A percentile compares a stretch with the other conserved stretches of the same genome.
These are phyloP conservation scores for Aspergillus pseudoterreus DNA, from an alignment of 2,329 filamentous ascomycete genomes.

Conservation along the genomic window DNA sequence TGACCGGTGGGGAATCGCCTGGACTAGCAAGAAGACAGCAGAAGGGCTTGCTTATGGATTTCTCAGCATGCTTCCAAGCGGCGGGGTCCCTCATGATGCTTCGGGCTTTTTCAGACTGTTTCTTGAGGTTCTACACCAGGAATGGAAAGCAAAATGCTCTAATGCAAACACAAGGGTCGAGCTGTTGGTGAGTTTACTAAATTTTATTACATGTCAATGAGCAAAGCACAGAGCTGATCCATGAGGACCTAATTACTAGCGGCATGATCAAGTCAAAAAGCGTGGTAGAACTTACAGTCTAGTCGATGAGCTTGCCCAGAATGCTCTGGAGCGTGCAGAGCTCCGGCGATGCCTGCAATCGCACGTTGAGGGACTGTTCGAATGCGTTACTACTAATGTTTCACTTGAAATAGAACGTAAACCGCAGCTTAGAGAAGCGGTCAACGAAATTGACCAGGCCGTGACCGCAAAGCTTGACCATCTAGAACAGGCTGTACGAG, in stretches of 20 bases:
- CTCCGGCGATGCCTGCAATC: not conserved
- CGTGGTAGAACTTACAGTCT: not conserved
- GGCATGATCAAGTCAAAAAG: not conserved
- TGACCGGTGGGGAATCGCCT: not conserved
- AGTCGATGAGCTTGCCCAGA: not conserved
- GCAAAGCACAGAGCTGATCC: not conserved
- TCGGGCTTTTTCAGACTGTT: not conserved
- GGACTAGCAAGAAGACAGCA: not conserved
- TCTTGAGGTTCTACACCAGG: not conserved
- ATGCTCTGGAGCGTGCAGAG: not conserved
- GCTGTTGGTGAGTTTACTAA: not conserved
- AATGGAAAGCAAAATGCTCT: not conserved
- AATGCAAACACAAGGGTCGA: not conserved
- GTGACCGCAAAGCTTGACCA: not conserved
- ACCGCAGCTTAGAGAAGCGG: not conserved
- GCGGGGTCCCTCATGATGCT: not conserved
- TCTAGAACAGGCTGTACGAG: not conserved
- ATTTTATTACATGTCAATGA: not conserved
- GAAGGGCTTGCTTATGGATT: not conserved
- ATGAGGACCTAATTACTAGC: not conserved
- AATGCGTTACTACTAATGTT: not conserved
- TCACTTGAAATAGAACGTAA: not conserved
- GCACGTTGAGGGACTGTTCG: not conserved
- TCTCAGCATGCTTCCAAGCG: not conserved
- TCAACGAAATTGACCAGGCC: not conserved